A percentile compares a stretch with the other conserved stretches of the same genome.
Evolutionary conservation across 306 rosid genomes (phyloP).

Genomic region (Dalbergia cochinchinensis): DNA sequence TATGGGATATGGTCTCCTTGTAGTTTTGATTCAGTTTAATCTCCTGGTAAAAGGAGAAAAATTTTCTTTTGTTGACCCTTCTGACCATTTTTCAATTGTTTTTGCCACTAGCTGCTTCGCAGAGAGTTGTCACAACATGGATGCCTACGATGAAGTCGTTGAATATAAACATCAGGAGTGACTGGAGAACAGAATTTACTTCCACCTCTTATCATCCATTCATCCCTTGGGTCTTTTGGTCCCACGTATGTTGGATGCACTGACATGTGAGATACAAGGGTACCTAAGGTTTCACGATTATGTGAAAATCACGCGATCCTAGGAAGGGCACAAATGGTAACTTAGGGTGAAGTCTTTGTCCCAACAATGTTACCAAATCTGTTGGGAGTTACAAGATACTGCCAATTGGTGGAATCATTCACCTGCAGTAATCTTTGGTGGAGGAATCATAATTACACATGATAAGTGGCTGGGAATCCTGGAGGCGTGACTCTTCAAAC

Average conservation of each 20-base stretch:
- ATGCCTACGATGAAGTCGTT: constrained; percentile 66
- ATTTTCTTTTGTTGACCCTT: neutral
- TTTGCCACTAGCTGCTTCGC: constrained; percentile 61
- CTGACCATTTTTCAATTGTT: neutral
- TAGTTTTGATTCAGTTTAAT: neutral
- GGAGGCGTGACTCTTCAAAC: too few species aligned
- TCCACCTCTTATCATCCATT: neutral
- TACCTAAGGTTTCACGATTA: too few species aligned
- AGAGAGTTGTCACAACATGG: constrained; percentile 59
- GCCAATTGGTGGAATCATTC: neutral
- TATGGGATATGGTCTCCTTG: too few species aligned
- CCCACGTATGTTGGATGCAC: neutral
- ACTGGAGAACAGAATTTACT: constrained; percentile 6
- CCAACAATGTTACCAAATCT: constrained; percentile 10
- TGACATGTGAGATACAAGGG: too few species aligned
- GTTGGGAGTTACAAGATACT: neutral
- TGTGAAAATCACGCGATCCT: neutral
- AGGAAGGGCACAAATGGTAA: neutral
- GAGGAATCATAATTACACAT: neutral
- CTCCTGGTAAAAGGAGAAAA: neutral
- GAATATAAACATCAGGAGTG: constrained; percentile 47
- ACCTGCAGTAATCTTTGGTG: neutral
- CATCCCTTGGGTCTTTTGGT: neutral
- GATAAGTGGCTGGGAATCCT: neutral
- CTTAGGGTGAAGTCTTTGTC: neutral